Evolutionary conservation across 805 yeast species (phyloP), one percentile per base, ranked within the genome.

Genomic region (Wickerhamomyces bisporus): DNA sequence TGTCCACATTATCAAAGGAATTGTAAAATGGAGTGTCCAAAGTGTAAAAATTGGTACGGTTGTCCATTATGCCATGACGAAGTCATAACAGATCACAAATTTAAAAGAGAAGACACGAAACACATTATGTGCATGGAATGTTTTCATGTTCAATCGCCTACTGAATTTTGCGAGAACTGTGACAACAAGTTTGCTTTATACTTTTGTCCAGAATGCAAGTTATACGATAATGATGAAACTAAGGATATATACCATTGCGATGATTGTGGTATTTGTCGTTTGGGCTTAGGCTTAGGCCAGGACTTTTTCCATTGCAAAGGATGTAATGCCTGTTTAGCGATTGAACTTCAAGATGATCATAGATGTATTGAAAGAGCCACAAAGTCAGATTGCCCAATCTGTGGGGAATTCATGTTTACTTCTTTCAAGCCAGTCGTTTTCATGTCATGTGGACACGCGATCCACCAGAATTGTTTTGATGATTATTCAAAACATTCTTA

Each of bases 361-460:
- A 75, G 73, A 45, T 91, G 97, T 61, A 80, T 88, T 35, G 87
- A 84, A 51, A 79, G 87, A 48, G 79, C 95, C 6, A 88, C 96
- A 0, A 93, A 84, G 57, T 83, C 95, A 33, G 80, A 88, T 56
- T 89, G 97, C 59, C 95, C 96, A 2, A 86, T 89, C 26, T 89
- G 97, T 62, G 86, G 84, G 41, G 97, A 88, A 50, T 88, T 80
- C 58, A 76, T 89, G 76, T 89, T 89, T 58, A 83, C 87, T 13
- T 81, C 93, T 4, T 77, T 83, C 6, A 72, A 69, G 55, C 81
- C 87, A 10, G 95, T 88, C 30, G 95, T 87, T 16, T 88, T 89
- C 58, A 87, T 89, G 96, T 68, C 73, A 34, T 89, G 98, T 62
- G 96, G 97, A 2, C 98, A 89, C 61, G 86, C 95, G 27, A 89